Conservation (phyloP, 1,284 basidiomycete genomes). For the Sporisorium iseilematis-ciliati region DNA sequence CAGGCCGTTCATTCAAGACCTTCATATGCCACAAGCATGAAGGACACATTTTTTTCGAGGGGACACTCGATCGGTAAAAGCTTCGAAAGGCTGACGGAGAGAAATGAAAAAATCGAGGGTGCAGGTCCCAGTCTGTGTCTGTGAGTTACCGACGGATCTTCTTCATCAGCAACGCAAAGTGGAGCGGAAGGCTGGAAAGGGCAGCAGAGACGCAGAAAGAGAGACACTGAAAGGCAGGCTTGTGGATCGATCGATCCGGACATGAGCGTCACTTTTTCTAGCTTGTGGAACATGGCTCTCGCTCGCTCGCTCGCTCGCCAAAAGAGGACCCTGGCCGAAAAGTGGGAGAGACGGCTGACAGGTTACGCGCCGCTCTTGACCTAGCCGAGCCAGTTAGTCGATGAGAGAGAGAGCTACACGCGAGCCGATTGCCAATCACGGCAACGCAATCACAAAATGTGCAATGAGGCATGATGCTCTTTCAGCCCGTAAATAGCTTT, state of each 20-base stretch:
- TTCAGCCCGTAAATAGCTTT: background rate
- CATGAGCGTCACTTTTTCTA: background rate
- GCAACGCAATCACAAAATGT: constrained; percentile 6
- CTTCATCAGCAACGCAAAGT: background rate
- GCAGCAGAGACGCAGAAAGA: background rate
- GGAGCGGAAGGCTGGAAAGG: background rate
- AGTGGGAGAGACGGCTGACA: background rate
- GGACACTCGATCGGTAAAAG: background rate
- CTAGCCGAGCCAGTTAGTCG: constrained; percentile 8
- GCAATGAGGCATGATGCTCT: background rate
- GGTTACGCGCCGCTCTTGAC: constrained; percentile 1
- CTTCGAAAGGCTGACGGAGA: background rate
- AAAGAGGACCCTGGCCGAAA: constrained; percentile 4
- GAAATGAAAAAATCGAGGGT: background rate
- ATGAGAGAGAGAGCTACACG: background rate
- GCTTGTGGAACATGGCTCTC: constrained; percentile 1
- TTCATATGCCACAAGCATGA: constrained; percentile 3
- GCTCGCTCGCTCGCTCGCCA: no score
- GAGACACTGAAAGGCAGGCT: background rate
- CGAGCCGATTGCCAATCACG: background rate
- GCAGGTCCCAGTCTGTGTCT: background rate
- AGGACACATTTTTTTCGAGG: constrained; percentile 1
- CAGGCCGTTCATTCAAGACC: background rate
- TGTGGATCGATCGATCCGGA: constrained; percentile 20
- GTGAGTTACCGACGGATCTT: background rate